Percentiles rank a stretch among this genome's conserved stretches.
Evolutionary conservation across 2,329 filamentous ascomycete genomes (phyloP).

Genomic region (Cordyceps cicadae): DNA sequence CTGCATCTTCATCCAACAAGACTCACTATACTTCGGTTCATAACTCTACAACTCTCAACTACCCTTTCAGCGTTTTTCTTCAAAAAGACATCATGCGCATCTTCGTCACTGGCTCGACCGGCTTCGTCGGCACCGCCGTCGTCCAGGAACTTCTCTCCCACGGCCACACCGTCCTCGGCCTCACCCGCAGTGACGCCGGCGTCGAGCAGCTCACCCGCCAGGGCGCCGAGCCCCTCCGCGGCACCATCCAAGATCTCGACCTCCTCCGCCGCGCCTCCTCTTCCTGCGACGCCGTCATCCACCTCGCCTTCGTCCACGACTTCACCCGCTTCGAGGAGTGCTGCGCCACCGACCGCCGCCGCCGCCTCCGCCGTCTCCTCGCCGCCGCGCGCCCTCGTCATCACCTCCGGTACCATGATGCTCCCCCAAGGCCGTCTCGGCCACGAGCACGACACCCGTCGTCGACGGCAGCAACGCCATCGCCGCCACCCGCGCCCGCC

Average conservation of each 20-base stretch:
- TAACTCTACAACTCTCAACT: not conserved
- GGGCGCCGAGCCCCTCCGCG: slow-evolving; percentile 26
- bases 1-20: not conserved
- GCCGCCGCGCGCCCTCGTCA: slow-evolving; percentile 24
- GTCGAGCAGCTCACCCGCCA: slow-evolving; percentile 21
- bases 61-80: not conserved
- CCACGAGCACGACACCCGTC: slow-evolving; percentile 24
- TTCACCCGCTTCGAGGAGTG: slow-evolving; percentile 20
- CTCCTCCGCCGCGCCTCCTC: slow-evolving; percentile 24
- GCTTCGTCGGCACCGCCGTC: slow-evolving; percentile 33
- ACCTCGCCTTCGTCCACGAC: slow-evolving; percentile 34
- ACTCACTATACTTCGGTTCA: not conserved
- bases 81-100: slow-evolving; percentile 20
- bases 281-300: slow-evolving; percentile 29
- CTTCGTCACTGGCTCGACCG: slow-evolving; percentile 36
- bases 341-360: slow-evolving; percentile 21
- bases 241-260: slow-evolving; percentile 27
- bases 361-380: slow-evolving; percentile 22
- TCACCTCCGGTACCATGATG: slow-evolving; percentile 28
- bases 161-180: slow-evolving; percentile 33
- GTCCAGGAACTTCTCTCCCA: slow-evolving; percentile 28
- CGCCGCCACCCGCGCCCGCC: slow-evolving; percentile 14
- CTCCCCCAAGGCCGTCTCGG: slow-evolving; percentile 18
- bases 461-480: slow-evolving; percentile 12
- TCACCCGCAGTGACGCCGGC: slow-evolving; percentile 27